phyloP scores from a whole-genome alignment of 2,329 filamentous ascomycete genomes.

The Cladophialophora psammophila region DNA sequence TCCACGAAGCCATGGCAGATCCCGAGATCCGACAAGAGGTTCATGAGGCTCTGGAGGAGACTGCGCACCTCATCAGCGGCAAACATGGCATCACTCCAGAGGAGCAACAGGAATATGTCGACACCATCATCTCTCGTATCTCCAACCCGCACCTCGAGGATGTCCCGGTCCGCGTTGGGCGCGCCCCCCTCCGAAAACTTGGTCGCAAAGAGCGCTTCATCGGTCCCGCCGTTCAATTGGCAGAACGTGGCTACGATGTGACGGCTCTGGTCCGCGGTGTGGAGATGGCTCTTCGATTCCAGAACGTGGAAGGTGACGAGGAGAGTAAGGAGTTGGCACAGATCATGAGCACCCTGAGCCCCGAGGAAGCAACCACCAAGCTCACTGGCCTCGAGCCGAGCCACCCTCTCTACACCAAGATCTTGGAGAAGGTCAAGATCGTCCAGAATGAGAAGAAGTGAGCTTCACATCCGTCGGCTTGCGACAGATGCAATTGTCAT shows the following conservation, averaged over 20 bases:
- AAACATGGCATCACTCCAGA: constrained; percentile 81
- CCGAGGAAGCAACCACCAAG: constrained; percentile 78
- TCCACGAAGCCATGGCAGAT: constrained; percentile 88
- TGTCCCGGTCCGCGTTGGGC: constrained; percentile 91
- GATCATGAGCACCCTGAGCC: constrained; percentile 76
- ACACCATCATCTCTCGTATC: constrained; percentile 91
- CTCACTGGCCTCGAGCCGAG: constrained; percentile 79
- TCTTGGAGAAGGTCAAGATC: constrained; percentile 80
- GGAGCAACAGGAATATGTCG: constrained; percentile 85
- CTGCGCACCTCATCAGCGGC: constrained; percentile 80
- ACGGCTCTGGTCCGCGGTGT: constrained; percentile 79
- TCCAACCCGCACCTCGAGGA: constrained; percentile 83
- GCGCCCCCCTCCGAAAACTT: constrained; percentile 92
- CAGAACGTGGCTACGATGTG: constrained; percentile 77
- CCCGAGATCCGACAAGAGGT: constrained; percentile 81
- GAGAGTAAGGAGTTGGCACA: constrained; percentile 86
- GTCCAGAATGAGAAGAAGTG: constrained; percentile 68
- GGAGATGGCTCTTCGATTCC: constrained; percentile 94
- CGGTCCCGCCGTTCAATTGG: constrained; percentile 86
- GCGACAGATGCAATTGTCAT: constrained; percentile 4
- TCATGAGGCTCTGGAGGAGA: constrained; percentile 80
- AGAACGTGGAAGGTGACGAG: constrained; percentile 89
- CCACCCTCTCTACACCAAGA: constrained; percentile 78
- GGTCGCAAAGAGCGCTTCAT: constrained; percentile 96
- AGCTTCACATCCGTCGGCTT: neutral